phyloP scores from a whole-genome alignment of 1,139 yeast species.

The Yamadazyma triangularis region DNA sequence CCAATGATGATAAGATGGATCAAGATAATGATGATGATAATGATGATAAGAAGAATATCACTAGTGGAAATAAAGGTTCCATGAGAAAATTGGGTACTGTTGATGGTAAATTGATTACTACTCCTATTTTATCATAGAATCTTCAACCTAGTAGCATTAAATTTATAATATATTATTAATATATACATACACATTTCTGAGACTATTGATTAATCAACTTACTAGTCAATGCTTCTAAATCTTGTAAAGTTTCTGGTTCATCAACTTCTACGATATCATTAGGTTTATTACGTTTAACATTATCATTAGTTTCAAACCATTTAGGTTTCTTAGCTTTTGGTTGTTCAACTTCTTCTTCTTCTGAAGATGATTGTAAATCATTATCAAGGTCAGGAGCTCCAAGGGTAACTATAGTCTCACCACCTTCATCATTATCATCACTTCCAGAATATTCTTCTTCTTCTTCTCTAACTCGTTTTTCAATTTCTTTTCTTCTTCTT shows the following conservation, averaged over 20 bases:
- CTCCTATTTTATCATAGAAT: slow-evolving; percentile 39
- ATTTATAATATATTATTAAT: too few species aligned
- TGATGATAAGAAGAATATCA: slow-evolving; percentile 23
- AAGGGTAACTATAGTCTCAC: slow-evolving; percentile 21
- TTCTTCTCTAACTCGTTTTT: slow-evolving; percentile 48
- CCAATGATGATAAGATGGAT: too few species aligned
- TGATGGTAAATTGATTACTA: slow-evolving; percentile 51
- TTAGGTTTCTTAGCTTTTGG: slow-evolving; percentile 52
- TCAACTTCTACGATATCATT: slow-evolving; percentile 64
- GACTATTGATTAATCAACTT: slow-evolving; percentile 38
- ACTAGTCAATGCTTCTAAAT: slow-evolving; percentile 85
- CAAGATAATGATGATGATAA: slow-evolving; percentile 38
- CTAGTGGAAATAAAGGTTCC: slow-evolving; percentile 33
- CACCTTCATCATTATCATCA: slow-evolving; percentile 24
- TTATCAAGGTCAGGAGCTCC: slow-evolving; percentile 40
- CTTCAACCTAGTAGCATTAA: too few species aligned
- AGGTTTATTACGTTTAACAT: slow-evolving; percentile 15
- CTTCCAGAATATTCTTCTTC: slow-evolving; percentile 27
- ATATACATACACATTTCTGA: not conserved
- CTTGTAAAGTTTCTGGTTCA: slow-evolving; percentile 88
- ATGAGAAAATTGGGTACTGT: slow-evolving; percentile 61
- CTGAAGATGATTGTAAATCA: slow-evolving; percentile 42
- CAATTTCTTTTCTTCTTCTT: slow-evolving; percentile 79
- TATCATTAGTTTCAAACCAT: slow-evolving; percentile 47
- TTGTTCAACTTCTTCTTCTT: slow-evolving; percentile 30